Evolutionary conservation across 1,284 basidiomycete species (phyloP), one percentile per base, ranked within the genome.

Genomic region (Microbotryum lychnidis-dioicae): DNA sequence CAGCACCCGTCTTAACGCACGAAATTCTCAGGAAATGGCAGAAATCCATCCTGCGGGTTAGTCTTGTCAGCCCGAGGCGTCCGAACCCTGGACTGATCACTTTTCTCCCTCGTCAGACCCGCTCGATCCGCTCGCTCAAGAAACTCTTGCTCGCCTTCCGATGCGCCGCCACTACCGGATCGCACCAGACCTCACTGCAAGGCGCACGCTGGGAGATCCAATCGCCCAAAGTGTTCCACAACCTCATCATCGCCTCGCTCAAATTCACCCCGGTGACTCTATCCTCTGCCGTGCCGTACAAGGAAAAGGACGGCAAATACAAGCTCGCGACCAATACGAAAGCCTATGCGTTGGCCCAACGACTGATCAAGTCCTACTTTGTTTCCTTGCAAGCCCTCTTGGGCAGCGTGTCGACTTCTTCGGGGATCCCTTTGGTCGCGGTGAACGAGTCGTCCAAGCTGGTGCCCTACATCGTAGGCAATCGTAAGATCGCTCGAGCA

Each of bases 221-320:
- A 57, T 60, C 51, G 50, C 60, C 62, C 47, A 14, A 63, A 90
- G 90, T 94, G 20, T 98, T 94, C 79, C 88, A 87, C 79, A 96
- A 96, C 77, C 81, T 98, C 23, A 80, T 98, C 42, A 82, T 84
- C 16, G 96, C 93, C 2, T 79, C 91, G 0, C 80, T 99, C 56
- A 85, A 85, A 73, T 98, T 91, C 77, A 92, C 91, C 0, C 94
- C 94, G 0, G 82, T 97, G 44, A 83, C 97, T 2, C 81, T 98
- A 14, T 80, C 83, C 60, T 85, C 93, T 71, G 92, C 97, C 73
- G 80, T 89, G 47, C 93, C 94, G 0, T 90, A 84, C 78, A 93
- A 91, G 77, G 85, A 83, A 4, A 73, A 84, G 0, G 85, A 84
- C 70, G 92, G 91, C 61, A 88, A 86, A 81, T 87, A 89, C 70